These are phyloP conservation scores for Mycena amicta DNA, from an alignment of 768 basidiomycete genomes.

Conservation along the genomic window DNA sequence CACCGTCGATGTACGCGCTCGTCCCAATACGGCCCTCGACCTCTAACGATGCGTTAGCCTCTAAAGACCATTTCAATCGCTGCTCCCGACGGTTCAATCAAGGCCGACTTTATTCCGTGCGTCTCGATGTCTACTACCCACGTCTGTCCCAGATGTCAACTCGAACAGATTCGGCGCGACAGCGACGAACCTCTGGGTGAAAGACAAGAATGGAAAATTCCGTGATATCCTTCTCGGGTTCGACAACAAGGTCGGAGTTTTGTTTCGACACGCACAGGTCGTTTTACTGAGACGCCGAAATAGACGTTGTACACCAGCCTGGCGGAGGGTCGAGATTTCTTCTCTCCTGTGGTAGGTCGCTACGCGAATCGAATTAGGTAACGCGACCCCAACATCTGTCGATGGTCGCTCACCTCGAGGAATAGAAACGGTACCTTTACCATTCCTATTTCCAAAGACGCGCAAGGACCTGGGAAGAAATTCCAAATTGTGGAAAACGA, in stretches of 20 bases:
- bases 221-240: slow-evolving; percentile 52
- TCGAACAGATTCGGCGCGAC: slow-evolving; percentile 39
- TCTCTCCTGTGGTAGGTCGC: slow-evolving; percentile 45
- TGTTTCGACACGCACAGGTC: neutral
- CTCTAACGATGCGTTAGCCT: too few species aligned
- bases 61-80: slow-evolving; percentile 33
- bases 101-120: slow-evolving; percentile 44
- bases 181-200: slow-evolving; percentile 48
- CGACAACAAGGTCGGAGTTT: slow-evolving; percentile 40
- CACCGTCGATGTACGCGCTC: slow-evolving; percentile 7
- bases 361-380: slow-evolving; percentile 49
- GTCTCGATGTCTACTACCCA: neutral
- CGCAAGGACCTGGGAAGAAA: slow-evolving; percentile 37
- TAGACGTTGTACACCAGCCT: slow-evolving; percentile 38
- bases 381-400: too few species aligned
- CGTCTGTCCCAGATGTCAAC: neutral
- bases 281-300: neutral
- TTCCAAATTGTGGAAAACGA: slow-evolving; percentile 43
- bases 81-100: slow-evolving; percentile 43
- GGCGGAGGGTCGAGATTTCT: slow-evolving; percentile 40
- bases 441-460: slow-evolving; percentile 43
- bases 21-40: too few species aligned
- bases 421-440: slow-evolving; percentile 47
- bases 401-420: too few species aligned
- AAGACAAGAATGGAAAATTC: slow-evolving; percentile 47